Base-by-base conservation (phyloP, 1,139 yeast genomes). In the Lodderomyces beijingensis region DNA sequence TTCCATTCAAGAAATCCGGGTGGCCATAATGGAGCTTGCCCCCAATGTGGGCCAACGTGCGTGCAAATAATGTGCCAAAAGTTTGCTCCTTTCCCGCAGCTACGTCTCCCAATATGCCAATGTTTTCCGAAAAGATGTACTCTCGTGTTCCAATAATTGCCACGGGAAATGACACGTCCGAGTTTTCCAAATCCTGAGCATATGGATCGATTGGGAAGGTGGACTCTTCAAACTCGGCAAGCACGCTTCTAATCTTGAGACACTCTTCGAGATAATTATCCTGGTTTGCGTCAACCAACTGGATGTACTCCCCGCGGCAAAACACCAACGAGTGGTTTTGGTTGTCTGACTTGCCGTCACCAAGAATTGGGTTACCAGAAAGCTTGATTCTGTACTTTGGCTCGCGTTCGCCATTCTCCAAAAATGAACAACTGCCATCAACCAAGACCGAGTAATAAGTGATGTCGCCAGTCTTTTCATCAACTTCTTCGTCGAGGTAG, bases 71-170 rank as follows among this genome's bases (percentile, higher is more conserved):
- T 0, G 96, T 87, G 0, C 96, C 95, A 64, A 87, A 87, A 0
- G 95, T 87, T 52, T 87, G 95, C 49, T 87, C 96, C 49, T 87
- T 87, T 0, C 95, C 94, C 1, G 96, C 96, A 1, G 96, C 95
- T 35, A 87, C 80, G 55, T 87, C 96, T 1, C 95, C 96, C 14
- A 87, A 59, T 2, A 86, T 79, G 4, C 96, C 96, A 35, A 82
- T 75, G 45, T 82, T 82, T 51, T 86, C 95, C 0, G 94, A 83
- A 49, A 87, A 87, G 2, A 87, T 83, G 46, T 84, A 85, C 48
- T 87, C 96, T 45, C 96, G 68, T 0, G 95, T 91, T 0, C 96
- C 95, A 22, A 87, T 67, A 34, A 87, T 84, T 0, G 95, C 95
- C 5, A 87, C 88, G 0, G 89, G 88, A 37, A 55, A 55, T 2